Percentiles rank a stretch among this genome's conserved stretches.
phyloP scores from a whole-genome alignment of 1,284 basidiomycete genomes.

The Thecaphora thlaspeos region DNA sequence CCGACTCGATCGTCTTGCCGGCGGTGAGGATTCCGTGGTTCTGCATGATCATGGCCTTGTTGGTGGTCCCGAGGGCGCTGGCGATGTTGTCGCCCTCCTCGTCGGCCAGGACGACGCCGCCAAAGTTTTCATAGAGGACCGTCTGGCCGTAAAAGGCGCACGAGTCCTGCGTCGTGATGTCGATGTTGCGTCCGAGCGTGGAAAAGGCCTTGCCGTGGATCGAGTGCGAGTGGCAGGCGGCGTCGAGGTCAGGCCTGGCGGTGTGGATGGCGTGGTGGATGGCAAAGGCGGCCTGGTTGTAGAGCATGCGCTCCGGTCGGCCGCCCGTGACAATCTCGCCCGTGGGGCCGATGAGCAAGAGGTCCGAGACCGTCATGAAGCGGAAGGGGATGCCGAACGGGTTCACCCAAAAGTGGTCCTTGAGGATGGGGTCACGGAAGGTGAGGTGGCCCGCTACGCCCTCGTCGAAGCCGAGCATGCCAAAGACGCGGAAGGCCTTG shows the following conservation, averaged over 20 bases:
- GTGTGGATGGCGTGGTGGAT: constrained; percentile 66
- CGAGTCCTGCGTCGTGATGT: constrained; percentile 59
- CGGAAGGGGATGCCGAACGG: constrained; percentile 44
- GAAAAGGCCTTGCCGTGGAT: constrained; percentile 66
- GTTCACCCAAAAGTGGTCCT: constrained; percentile 64
- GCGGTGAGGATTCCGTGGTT: constrained; percentile 65
- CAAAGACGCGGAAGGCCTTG: constrained; percentile 63
- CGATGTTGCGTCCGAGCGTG: constrained; percentile 65
- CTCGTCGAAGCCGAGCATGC: constrained; percentile 65
- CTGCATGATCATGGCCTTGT: constrained; percentile 60
- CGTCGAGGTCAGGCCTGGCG: constrained; percentile 67
- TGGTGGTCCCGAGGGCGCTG: constrained; percentile 63
- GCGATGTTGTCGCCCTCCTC: constrained; percentile 67
- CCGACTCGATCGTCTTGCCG: constrained; percentile 60
- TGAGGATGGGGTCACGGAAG: constrained; percentile 64
- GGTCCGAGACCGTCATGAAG: constrained; percentile 38
- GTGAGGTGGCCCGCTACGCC: constrained; percentile 65
- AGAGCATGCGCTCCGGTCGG: constrained; percentile 37
- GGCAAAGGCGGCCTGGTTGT: constrained; percentile 62
- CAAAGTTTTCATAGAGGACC: constrained; percentile 59
- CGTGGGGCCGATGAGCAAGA: constrained; percentile 41
- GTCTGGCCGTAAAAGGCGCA: constrained; percentile 56
- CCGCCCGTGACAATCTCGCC: constrained; percentile 40
- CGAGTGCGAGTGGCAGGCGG: constrained; percentile 69
- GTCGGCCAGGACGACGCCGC: constrained; percentile 66